Base-by-base conservation (phyloP, 2,329 filamentous ascomycete genomes). In the Phaeosphaeria sp. region DNA sequence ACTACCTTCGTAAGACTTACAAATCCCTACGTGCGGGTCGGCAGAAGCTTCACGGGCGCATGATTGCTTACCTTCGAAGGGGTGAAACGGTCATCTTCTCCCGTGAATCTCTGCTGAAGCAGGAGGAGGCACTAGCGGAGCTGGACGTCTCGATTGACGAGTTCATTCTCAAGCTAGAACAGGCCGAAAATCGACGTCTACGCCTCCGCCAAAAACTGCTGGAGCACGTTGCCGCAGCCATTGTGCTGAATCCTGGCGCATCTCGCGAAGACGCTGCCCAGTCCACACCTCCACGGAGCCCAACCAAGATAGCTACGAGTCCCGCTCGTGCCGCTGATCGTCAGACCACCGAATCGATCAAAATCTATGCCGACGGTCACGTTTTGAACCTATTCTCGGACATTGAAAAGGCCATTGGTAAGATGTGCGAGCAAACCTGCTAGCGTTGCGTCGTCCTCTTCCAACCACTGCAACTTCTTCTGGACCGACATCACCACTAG, bases 111-210 rank as follows among this genome's bases (percentile, higher is more conserved):
- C 86, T 94, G 74, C 82, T 93, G 43, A 91, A 90, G 78, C 90
- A 93, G 72, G 90, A 93, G 74, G 90, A 93, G 76, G 89, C 90
- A 1, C 82, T 94, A 11, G 86, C 88, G 1, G 90, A 93, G 73
- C 84, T 94, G 6, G 90, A 94, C 71, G 80, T 84, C 17, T 90
- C 89, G 2, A 93, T 94, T 62, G 91, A 93, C 68, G 90, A 92
- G 72, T 93, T 91, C 89, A 87, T 91, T 49, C 82, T 79, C 66
- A 93, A 93, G 78, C 84, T 93, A n/a, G 91, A 93, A 71, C 85
- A 89, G 62, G 89, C 90, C 10, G 91, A 94, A 75, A 92, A 93
- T 72, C 84, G 91, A 69, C 87, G 90, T 42, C 89, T 87, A 17
- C 84, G 89, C 6, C 87, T 94, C 46, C 85, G 90, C 39, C 90